phyloP scores from a whole-genome alignment of 176 grass and related monocot genomes.

The Typha latifolia region DNA sequence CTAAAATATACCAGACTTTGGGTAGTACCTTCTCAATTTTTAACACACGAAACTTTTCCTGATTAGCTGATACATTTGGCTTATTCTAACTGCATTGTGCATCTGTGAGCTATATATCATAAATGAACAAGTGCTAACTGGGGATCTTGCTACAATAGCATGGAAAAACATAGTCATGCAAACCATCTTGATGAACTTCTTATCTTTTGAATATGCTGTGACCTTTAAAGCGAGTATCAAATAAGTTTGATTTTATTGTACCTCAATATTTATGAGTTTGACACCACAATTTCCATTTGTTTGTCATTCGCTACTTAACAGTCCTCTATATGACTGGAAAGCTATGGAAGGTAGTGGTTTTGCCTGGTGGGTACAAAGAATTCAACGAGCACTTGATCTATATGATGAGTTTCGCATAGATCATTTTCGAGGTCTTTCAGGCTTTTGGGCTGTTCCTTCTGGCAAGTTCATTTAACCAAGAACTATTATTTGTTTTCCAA shows the following conservation, averaged over 20 bases:
- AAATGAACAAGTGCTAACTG: not conserved
- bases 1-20: no score
- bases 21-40: not conserved
- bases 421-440: slow-evolving; percentile 84
- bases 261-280: not conserved
- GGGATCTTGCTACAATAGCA: no score
- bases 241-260: not conserved
- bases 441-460: slow-evolving; percentile 87
- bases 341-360: slow-evolving; percentile 75
- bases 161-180: no score
- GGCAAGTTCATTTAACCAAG: slow-evolving; percentile 38
- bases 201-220: not conserved
- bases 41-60: not conserved
- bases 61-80: not conserved
- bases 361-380: slow-evolving; percentile 90
- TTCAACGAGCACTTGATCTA: slow-evolving; percentile 89
- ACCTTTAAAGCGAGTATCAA: not conserved
- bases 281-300: slow-evolving; percentile 7
- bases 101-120: not conserved
- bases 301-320: slow-evolving; percentile 24
- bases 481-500: no score
- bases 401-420: slow-evolving; percentile 98
- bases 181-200: not conserved
- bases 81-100: not conserved
- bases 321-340: slow-evolving; percentile 87